Base-by-base conservation (phyloP, 108 stramenopile species). In the Stephanodiscus minutulus region DNA sequence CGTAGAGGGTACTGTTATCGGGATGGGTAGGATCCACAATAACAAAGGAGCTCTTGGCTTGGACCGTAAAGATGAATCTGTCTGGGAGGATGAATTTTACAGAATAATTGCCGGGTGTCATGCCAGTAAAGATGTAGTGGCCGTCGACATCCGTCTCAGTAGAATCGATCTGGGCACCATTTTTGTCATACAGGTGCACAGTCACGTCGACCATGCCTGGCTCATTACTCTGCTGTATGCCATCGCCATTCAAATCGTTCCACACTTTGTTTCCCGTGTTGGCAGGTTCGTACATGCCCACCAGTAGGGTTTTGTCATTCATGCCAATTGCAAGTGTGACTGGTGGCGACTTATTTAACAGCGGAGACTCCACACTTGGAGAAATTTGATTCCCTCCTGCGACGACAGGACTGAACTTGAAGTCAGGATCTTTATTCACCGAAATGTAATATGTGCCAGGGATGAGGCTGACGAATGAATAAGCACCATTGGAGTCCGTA, bases 81-180 rank as follows among this genome's bases (percentile, higher is more conserved):
- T 68, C 67, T 18, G 78, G 78, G 25, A 73, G 65, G 39, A 72
- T 46, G 61, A 79, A 79, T 58, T 55, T 68, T n/a, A 79, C 72
- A 28, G 78, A 70, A 43, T 73, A 79, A 27, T 48, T 73, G 2
- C 78, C 78, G 12, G 78, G 78, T 36, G 27, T 13, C 7, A 79
- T 22, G 18, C 39, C 55, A 17, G 63, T 55, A 39, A 79, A 79
- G 24, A 64, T 25, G 64, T 79, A 79, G 29, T 54, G 15, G 10
- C 78, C 78, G 48, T 72, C 65, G 20, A 24, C 54, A 68, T 79
- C 78, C 0, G 78, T 79, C n/a, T 48, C 22, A 21, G 58, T 68
- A 13, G 36, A 12, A 41, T 47, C 46, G 13, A 79, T 55, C 49
- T 62, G 25, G 41, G 15, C 25, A 25, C 78, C 71, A 15, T 12